Conservation (phyloP, 495 filamentous ascomycete species). For the Aspergillus cavernicola region DNA sequence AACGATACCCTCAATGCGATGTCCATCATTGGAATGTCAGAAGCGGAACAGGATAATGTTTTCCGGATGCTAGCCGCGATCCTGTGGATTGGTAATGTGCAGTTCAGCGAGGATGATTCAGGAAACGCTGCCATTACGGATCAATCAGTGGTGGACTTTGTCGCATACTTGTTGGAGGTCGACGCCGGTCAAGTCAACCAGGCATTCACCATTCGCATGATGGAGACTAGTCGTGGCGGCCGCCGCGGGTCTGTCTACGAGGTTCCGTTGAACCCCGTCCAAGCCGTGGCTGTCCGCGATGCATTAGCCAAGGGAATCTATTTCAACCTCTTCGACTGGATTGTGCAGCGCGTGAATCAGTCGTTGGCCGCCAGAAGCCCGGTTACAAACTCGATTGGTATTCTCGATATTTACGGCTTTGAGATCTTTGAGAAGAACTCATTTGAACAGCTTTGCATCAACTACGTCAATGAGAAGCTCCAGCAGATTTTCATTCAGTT, state of each 20-base stretch:
- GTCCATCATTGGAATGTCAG: constrained; percentile 84
- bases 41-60: constrained; percentile 90
- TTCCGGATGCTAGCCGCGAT: constrained; percentile 95
- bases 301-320: constrained; percentile 94
- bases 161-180: constrained; percentile 91
- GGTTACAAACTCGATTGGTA: constrained; percentile 83
- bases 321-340: constrained; percentile 98
- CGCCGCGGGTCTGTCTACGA: constrained; percentile 80
- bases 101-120: constrained; percentile 80
- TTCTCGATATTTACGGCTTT: constrained; percentile 99
- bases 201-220: constrained; percentile 81
- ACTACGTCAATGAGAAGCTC: constrained; percentile 99
- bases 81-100: constrained; percentile 91
- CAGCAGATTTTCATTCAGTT: constrained; percentile 99
- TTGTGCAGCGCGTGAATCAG: constrained; percentile 86
- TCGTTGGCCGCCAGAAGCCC: constrained; percentile 78
- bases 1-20: constrained; percentile 90
- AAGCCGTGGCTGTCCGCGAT: constrained; percentile 91
- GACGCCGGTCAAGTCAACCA: constrained; percentile 75
- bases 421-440: constrained; percentile 99
- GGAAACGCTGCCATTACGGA: constrained; percentile 85
- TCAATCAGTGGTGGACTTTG: constrained; percentile 86
- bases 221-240: constrained; percentile 86
- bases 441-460: constrained; percentile 99
- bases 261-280: constrained; percentile 82